Evolutionary conservation across 306 rosid species (phyloP), one percentile per base, ranked within the genome.

Genomic region (Alnus glutinosa): DNA sequence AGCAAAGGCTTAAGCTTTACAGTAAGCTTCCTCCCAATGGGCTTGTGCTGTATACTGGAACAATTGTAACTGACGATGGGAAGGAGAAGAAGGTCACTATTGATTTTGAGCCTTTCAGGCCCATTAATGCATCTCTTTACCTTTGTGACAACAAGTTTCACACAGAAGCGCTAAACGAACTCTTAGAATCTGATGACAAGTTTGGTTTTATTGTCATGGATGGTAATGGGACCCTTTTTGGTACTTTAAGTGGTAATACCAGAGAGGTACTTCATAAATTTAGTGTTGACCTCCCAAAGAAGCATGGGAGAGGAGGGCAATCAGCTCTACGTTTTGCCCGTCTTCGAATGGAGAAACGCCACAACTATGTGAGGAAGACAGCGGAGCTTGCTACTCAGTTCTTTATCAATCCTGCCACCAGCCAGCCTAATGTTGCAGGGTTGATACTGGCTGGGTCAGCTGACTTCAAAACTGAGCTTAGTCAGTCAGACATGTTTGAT

Each of bases 291-390:
- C 87, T 91, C 2, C 98, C 98, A 9, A 93, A 93, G 89, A 93
- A 91, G 42, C 98, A 93, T 11, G 97, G 98, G 64, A 87, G 98
- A 89, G 98, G 98, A 91, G 98, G 98, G 48, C 98, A 93, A 74
- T 93, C 98, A 39, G 98, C 98, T 11, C 83, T 89, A 71, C 90
- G 98, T 71, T 93, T 93, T 84, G 98, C 97, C 52, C 97, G 97
- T 87, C 97, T 93, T 77, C 87, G 97, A 10, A 91, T 93, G 98
- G 98, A 91, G 79, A 93, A 93, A 78, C 89, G 97, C 10, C 98
- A 93, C 77, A 93, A 93, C 75, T 93, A 93, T 70, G 97, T 93
- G 10, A 89, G 98, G 81, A 93, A 93, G 85, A 93, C 98, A 7
- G 98, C 98, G 1, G 98, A 93, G 75, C 97, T 93, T 78, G 98